Conservation (phyloP, 495 filamentous ascomycete species). For the Bacidia rubella region DNA sequence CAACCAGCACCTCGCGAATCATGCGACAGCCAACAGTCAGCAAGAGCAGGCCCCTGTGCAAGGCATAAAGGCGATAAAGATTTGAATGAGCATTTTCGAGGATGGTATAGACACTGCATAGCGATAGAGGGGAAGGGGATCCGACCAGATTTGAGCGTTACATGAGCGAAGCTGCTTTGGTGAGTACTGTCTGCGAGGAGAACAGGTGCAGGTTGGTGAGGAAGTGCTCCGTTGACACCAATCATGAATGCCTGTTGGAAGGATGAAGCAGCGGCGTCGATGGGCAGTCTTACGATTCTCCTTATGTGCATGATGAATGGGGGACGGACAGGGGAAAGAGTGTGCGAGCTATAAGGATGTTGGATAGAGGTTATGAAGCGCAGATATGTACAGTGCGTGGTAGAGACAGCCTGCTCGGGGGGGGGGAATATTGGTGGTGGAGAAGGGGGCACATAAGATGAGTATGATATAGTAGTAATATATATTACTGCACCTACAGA, state of each 20-base stretch:
- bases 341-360: not conserved
- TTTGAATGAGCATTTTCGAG: not conserved
- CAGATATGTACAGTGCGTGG: not conserved
- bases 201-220: slow-evolving; percentile 15
- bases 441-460: not conserved
- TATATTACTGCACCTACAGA: not conserved
- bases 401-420: no score
- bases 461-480: not conserved
- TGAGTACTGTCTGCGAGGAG: slow-evolving; percentile 9
- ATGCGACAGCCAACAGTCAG: slow-evolving; percentile 2
- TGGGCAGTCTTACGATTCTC: not conserved
- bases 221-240: slow-evolving; percentile 17
- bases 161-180: slow-evolving; percentile 7
- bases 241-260: slow-evolving; percentile 3
- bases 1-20: slow-evolving; percentile 5
- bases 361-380: not conserved
- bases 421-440: not conserved
- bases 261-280: slow-evolving; percentile 15
- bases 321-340: not conserved
- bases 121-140: slow-evolving; percentile 4
- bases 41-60: slow-evolving; percentile 5
- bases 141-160: slow-evolving; percentile 2
- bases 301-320: not conserved
- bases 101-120: slow-evolving; percentile 7
- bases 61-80: slow-evolving; percentile 14